These are phyloP conservation scores for Pleurotus giganteus DNA, from an alignment of 768 basidiomycete genomes.

Conservation along the genomic window DNA sequence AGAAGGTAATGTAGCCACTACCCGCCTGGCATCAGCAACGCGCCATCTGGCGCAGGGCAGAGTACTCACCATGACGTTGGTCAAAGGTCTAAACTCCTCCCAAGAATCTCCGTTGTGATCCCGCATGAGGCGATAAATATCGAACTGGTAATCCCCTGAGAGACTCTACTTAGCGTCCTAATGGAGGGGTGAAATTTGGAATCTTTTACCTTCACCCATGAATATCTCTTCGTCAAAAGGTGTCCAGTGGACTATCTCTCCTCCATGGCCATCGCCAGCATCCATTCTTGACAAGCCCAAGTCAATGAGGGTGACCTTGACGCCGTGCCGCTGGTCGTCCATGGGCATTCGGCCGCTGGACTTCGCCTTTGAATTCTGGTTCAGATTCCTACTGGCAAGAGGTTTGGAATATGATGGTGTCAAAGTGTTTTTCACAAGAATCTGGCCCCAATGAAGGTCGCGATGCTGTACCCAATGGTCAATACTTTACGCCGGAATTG, in stretches of 20 bases:
- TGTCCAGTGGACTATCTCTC: conserved; percentile 64
- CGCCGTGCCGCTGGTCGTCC: conserved; percentile 66
- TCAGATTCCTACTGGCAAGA: conserved; percentile 34
- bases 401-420: conserved; percentile 17
- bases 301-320: conserved; percentile 88
- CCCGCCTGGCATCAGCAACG: background rate
- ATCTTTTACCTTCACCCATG: conserved; percentile 73
- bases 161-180: background rate
- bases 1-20: conserved; percentile 90
- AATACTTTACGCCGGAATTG: background rate
- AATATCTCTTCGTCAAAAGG: conserved; percentile 88
- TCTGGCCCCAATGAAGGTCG: conserved; percentile 98
- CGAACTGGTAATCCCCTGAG: conserved; percentile 89
- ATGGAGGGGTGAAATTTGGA: conserved; percentile 1
- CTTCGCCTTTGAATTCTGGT: conserved; percentile 21
- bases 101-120: conserved; percentile 59
- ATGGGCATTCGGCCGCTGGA: conserved; percentile 37
- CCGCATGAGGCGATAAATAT: conserved; percentile 89
- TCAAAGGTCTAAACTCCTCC: conserved; percentile 76
- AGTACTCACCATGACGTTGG: conserved; percentile 82
- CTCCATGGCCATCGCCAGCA: conserved; percentile 44
- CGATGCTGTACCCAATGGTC: conserved; percentile 66
- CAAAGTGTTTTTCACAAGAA: conserved; percentile 64
- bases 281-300: conserved; percentile 89
- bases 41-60: background rate